Base-by-base conservation (phyloP, 345 rosid genomes). In the Euphorbia pulcherrima region DNA sequence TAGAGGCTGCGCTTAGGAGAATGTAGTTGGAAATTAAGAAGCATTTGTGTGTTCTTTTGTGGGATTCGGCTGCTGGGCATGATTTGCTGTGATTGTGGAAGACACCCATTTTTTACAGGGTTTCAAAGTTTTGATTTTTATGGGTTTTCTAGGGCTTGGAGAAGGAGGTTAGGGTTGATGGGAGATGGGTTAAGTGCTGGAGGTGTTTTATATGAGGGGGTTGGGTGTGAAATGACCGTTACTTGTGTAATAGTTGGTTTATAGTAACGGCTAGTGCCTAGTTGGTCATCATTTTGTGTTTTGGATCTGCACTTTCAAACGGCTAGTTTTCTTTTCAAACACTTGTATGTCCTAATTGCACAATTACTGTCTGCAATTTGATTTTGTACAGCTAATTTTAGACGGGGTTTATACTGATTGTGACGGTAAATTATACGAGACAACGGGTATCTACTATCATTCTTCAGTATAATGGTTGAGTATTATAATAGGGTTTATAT, bases 1-100 rank as follows among this genome's bases (percentile, higher is more conserved):
- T 74, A 1, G 83, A 77, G 56, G 81, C 81, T 28, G 83, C 77
- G 12, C 79, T 56, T 2, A 80, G 21, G 30, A 80, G 83, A 2
- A 77, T 68, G 81, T 80, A 80, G 72, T 74, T 80, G 74, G 67
- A 64, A 20, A 80, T n/a, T 5, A 72, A 46, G 67, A 77, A 70
- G 59, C 67, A 0, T 14, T 61, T 80, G 75, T 77, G 78, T 39
- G 55, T 60, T 9, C 20, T 30, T 30, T 58, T 56, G 72, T 74
- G 80, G 21, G 79, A 71, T 55, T 76, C 60, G 11, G 70, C 41
- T 41, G 52, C 65, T 9, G 72, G 6, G 20, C 54, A 55, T 2
- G 64, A 35, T 18, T 51, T 47, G 68, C 55, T 54, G 33, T 35
- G 62, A 17, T 54, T 57, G 44, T 68, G 69, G 8, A 69, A 72